Conservation (phyloP, 2,329 filamentous ascomycete genomes). For the Diaporthe sp. region DNA sequence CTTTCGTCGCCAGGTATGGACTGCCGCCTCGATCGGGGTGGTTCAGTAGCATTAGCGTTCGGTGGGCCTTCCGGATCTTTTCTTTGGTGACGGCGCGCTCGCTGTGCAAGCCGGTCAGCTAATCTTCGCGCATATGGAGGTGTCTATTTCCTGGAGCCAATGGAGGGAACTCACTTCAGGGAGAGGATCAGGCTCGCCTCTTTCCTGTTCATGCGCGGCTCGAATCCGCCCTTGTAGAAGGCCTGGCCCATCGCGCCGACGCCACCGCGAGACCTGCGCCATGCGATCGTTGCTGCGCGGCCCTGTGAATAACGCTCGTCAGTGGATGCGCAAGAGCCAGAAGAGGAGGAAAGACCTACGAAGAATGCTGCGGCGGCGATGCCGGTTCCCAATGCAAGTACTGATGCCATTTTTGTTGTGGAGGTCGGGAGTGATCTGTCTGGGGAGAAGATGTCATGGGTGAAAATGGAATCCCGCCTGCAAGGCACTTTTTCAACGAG, state of each 20-base stretch:
- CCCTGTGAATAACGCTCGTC: conserved; percentile 68
- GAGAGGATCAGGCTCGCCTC: conserved; percentile 93
- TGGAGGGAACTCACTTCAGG: conserved; percentile 74
- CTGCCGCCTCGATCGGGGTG: conserved; percentile 97
- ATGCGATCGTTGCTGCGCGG: conserved; percentile 90
- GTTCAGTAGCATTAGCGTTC: conserved; percentile 96
- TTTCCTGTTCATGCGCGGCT: conserved; percentile 91
- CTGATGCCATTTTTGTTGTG: conserved; percentile 66
- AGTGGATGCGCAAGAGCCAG: conserved; percentile 6
- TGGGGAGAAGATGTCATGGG: conserved; percentile 10
- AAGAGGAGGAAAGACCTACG: conserved; percentile 52
- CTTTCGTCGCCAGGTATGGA: conserved; percentile 95
- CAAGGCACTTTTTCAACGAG: conserved; percentile 37
- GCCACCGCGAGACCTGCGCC: conserved; percentile 84
- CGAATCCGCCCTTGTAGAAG: conserved; percentile 99
- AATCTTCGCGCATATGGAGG: background rate
- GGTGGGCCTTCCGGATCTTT: conserved; percentile 94
- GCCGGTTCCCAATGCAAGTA: conserved; percentile 70
- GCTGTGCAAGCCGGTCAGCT: conserved; percentile 60
- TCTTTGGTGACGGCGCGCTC: conserved; percentile 92
- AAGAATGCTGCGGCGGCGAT: conserved; percentile 76
- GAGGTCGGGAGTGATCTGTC: conserved; percentile 14
- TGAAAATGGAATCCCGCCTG: conserved; percentile 33
- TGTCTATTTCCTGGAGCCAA: background rate
- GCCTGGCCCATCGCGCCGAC: conserved; percentile 87